A percentile compares a stretch with the other conserved stretches of the same genome.
phyloP scores from a whole-genome alignment of 768 basidiomycete species.

The Megacollybia marginata region DNA sequence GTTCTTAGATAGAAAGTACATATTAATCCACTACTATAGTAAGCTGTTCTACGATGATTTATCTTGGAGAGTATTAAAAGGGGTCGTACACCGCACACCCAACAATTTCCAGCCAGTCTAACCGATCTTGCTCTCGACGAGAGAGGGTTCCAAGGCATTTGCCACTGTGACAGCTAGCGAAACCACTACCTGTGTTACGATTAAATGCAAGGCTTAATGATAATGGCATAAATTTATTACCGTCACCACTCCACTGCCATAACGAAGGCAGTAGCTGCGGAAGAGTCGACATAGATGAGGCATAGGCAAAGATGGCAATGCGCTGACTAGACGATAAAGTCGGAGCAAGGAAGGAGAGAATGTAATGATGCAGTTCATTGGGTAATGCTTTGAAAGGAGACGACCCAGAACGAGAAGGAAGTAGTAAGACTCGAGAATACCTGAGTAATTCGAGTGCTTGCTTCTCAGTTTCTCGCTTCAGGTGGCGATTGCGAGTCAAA shows the following conservation, averaged over 20 bases:
- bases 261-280: constrained; percentile 17
- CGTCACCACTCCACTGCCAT: too few relatives aligned
- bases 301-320: constrained; percentile 44
- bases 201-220: not conserved
- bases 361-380: constrained; percentile 47
- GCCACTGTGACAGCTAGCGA: constrained; percentile 12
- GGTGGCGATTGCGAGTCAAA: constrained; percentile 34
- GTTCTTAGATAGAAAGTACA: too few relatives aligned
- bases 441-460: constrained; percentile 46
- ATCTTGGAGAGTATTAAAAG: not conserved
- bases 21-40: too few relatives aligned
- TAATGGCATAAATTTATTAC: not conserved
- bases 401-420: constrained; percentile 20
- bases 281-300: constrained; percentile 38
- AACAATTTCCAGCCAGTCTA: constrained; percentile 39
- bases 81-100: constrained; percentile 39
- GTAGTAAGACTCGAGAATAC: constrained; percentile 41
- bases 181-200: too few relatives aligned
- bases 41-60: too few relatives aligned
- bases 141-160: constrained; percentile 25
- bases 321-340: constrained; percentile 48
- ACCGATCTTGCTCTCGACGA: constrained; percentile 34
- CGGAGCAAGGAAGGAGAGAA: constrained; percentile 52
- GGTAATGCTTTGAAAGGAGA: constrained; percentile 37
- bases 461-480: constrained; percentile 28